phyloP scores from a whole-genome alignment of 345 rosid genomes.

The Toxicodendron radicans region DNA sequence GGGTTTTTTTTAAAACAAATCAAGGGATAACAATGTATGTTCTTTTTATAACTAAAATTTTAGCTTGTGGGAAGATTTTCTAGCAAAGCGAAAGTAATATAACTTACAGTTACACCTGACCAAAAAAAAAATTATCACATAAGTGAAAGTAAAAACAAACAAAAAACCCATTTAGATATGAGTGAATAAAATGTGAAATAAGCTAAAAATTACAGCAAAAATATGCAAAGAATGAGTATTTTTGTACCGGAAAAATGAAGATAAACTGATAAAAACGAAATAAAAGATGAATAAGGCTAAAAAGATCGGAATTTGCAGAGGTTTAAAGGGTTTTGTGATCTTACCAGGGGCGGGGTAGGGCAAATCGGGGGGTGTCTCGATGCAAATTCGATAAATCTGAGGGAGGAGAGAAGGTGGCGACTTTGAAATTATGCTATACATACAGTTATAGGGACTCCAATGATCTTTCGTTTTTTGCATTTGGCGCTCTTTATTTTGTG shows the following conservation, averaged over 20 bases:
- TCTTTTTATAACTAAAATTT: not conserved
- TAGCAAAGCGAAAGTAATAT: not conserved
- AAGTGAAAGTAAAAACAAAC: not conserved
- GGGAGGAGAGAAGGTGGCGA: slow-evolving; percentile 15
- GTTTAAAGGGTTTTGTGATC: not conserved
- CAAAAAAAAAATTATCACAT: not conserved
- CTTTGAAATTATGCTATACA: not conserved
- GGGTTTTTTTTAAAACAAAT: no score
- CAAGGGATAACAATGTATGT: not conserved
- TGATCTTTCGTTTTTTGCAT: no score
- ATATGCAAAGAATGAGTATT: not conserved
- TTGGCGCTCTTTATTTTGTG: no score
- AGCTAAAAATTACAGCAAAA: not conserved
- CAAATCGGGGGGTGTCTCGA: slow-evolving; percentile 15
- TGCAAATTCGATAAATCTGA: slow-evolving; percentile 15
- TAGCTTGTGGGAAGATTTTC: not conserved
- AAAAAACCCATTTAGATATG: not conserved
- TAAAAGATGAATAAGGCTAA: not conserved
- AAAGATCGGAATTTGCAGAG: not conserved
- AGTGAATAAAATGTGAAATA: not conserved
- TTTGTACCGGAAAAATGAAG: not conserved
- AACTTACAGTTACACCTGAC: not conserved
- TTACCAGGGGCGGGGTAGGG: slow-evolving; percentile 25
- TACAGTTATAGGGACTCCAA: no score
- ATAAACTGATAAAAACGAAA: not conserved